Evolutionary conservation across 169 alveolate species (phyloP).

Genomic region (Plasmodium ovale): DNA sequence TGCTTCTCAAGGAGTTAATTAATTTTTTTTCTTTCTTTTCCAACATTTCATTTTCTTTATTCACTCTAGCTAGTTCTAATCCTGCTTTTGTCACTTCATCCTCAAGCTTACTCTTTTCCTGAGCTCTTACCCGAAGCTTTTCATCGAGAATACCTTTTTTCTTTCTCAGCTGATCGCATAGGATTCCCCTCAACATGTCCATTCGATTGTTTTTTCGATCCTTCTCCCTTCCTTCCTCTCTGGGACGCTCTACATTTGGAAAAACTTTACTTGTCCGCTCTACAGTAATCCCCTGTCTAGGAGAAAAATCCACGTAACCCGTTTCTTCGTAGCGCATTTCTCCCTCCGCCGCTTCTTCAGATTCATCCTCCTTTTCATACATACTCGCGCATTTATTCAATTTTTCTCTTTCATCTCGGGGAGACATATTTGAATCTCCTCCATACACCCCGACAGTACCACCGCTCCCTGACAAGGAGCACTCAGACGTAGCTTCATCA

Average conservation of each 20-base stretch:
- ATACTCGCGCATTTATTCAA: too few species aligned
- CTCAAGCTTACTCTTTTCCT: conserved; percentile 39
- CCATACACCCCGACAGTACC: too few species aligned
- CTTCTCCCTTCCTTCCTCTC: neutral
- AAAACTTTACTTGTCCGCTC: neutral
- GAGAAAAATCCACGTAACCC: too few species aligned
- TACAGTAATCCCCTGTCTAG: too few species aligned
- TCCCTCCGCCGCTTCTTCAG: too few species aligned
- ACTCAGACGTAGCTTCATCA: too few species aligned
- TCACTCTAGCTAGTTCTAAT: conserved; percentile 31
- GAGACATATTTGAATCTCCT: too few species aligned
- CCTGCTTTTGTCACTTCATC: conserved; percentile 50
- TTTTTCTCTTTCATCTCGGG: too few species aligned
- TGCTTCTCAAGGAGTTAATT: neutral
- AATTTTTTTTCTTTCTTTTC: conserved; percentile 46
- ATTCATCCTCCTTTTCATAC: too few species aligned
- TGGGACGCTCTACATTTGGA: too few species aligned
- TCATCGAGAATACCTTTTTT: conserved; percentile 20
- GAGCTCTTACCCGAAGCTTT: conserved; percentile 16
- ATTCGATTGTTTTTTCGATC: neutral
- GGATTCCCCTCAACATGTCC: conserved; percentile 22
- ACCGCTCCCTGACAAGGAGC: too few species aligned
- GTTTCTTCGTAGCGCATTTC: too few species aligned
- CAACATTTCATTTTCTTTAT: conserved; percentile 51
- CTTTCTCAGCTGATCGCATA: conserved; percentile 35